Conservation (phyloP, 192 early-diverging fungal species). For the Globomyces pollinis-pini region DNA sequence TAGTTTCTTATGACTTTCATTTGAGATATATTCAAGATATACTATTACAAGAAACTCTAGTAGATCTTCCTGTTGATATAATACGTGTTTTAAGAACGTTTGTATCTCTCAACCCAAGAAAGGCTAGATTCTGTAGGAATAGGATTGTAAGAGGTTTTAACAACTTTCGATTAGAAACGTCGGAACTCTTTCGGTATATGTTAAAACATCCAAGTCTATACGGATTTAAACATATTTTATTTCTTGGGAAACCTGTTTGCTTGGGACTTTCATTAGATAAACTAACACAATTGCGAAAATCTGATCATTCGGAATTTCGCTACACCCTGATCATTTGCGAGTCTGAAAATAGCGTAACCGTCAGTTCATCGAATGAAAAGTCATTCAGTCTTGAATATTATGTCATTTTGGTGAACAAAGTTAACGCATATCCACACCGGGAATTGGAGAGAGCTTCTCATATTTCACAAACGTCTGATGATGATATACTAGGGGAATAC, state of each 20-base stretch:
- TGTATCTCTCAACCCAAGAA: conserved; percentile 29
- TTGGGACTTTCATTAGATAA: conserved; percentile 24
- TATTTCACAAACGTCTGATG: conserved; percentile 13
- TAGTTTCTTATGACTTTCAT: conserved; percentile 49
- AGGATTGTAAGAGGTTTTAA: conserved; percentile 31
- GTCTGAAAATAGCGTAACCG: background rate
- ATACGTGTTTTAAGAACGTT: conserved; percentile 34
- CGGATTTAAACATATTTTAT: conserved; percentile 31
- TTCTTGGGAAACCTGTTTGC: conserved; percentile 21
- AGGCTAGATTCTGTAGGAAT: conserved; percentile 29
- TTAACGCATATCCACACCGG: conserved; percentile 21
- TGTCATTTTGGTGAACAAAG: conserved; percentile 29
- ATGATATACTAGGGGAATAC: conserved; percentile 38
- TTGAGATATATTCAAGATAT: conserved; percentile 33
- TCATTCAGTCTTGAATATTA: conserved; percentile 24
- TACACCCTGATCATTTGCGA: conserved; percentile 38
- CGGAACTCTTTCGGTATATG: conserved; percentile 42
- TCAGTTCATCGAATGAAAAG: background rate
- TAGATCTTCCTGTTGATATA: conserved; percentile 19
- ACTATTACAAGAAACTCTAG: conserved; percentile 15
- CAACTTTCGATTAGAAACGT: conserved; percentile 12
- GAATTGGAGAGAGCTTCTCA: conserved; percentile 15
- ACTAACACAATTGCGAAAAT: background rate
- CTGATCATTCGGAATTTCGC: conserved; percentile 2
- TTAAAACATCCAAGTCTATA: conserved; percentile 41